Evolutionary conservation across 371 early-diverging fungal species (phyloP), one percentile per base, ranked within the genome.

Genomic region (Mortierella sp.): DNA sequence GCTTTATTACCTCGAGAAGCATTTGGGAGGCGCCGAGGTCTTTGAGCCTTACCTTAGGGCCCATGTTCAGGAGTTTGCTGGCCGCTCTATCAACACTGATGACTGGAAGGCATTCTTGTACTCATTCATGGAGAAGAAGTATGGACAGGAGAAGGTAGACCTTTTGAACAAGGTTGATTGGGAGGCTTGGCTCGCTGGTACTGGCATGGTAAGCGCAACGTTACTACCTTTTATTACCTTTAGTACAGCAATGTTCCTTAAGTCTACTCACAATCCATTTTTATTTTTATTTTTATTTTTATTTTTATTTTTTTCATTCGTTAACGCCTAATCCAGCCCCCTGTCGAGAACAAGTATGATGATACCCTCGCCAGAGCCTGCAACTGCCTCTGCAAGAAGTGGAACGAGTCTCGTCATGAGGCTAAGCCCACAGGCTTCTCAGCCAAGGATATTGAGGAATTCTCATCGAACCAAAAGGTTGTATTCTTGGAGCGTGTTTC

Each of bases 21-120:
- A 92, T 18, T 86, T 99, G 39, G 99, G 98, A 40, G 97, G 97
- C 0, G 86, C 93, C 10, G 85, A 84, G n/a, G 88, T 96, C 37
- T 96, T 95, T 86, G 96, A 94, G 75, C 93, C 94, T 18, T 97
- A 94, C 73, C 91, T 95, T 89, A 92, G 91, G 74, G 94, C 94
- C 4, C 93, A 98, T 77, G 93, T 98, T 39, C 86, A 88, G 55
- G 83, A 90, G 64, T 98, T 98, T 87, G 90, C 95, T 39, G 95
- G 94, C 66, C 91, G 92, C 78, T 94, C 96, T 18, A 95, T 98
- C 72, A 93, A 92, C 54, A 96, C 97, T 4, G 88, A 92, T 26
- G 91, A 97, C 72, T 99, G 96, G 94, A 94, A 95, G 86, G 86
- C 83, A 12, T 94, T 90, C 78, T 83, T 98, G 75, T 93, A 92